phyloP scores from a whole-genome alignment of 2,329 filamentous ascomycete genomes.

The Daldinia sp. region DNA sequence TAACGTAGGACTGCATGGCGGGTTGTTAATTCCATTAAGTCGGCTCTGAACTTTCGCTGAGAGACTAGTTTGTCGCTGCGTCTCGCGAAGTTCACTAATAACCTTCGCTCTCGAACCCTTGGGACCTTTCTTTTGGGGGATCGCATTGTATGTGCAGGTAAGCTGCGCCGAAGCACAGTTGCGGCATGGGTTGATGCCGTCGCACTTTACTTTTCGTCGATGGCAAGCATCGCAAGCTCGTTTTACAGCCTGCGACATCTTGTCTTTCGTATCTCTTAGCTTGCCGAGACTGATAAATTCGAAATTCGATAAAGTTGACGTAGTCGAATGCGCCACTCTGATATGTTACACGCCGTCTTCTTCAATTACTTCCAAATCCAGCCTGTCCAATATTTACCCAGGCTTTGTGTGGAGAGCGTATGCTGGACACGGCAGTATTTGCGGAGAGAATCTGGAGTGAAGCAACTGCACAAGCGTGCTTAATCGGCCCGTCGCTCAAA shows the following conservation, averaged over 20 bases:
- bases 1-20: conserved; percentile 61
- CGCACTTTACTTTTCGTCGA: conserved; percentile 80
- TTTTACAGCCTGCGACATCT: conserved; percentile 58
- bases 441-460: conserved; percentile 47
- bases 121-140: conserved; percentile 81
- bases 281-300: conserved; percentile 14
- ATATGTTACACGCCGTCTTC: conserved; percentile 29
- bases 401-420: conserved; percentile 35
- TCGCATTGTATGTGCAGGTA: conserved; percentile 78
- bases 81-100: conserved; percentile 78
- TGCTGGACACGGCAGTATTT: conserved; percentile 39
- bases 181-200: conserved; percentile 76
- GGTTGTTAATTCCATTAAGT: conserved; percentile 66
- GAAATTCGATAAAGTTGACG: conserved; percentile 16
- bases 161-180: conserved; percentile 77
- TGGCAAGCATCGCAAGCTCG: conserved; percentile 79
- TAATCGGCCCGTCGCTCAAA: conserved; percentile 53
- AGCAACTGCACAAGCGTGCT: conserved; percentile 47
- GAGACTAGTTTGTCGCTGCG: conserved; percentile 74
- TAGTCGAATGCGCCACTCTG: conserved; percentile 25
- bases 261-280: conserved; percentile 26
- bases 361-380: conserved; percentile 37
- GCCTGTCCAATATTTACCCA: conserved; percentile 26
- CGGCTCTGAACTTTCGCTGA: conserved; percentile 71
- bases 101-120: conserved; percentile 81